Conservation (phyloP, 2,329 filamentous ascomycete species). For the Ophiocordyceps camponoti-rufipedis region DNA sequence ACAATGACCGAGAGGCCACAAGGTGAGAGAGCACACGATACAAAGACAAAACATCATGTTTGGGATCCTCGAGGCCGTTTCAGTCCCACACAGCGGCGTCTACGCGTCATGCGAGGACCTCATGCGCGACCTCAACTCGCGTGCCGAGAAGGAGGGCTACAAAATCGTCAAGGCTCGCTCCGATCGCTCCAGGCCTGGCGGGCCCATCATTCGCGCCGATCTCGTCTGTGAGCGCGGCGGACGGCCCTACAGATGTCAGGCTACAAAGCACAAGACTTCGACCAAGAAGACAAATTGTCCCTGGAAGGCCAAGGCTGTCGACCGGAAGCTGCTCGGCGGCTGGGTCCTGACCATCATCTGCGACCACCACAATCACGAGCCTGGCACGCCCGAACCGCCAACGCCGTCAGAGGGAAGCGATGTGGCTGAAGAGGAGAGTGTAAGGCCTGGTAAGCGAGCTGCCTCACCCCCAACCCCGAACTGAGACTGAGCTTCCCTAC, state of each 20-base stretch:
- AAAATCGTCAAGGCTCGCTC: constrained; percentile 26
- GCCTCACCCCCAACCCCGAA: neutral
- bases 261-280: constrained; percentile 25
- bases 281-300: constrained; percentile 27
- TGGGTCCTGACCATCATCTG: constrained; percentile 26
- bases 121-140: constrained; percentile 19
- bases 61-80: constrained; percentile 21
- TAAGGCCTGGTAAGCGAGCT: constrained; percentile 3
- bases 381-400: constrained; percentile 23
- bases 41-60: constrained; percentile 16
- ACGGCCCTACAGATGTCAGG: constrained; percentile 22
- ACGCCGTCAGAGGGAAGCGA: constrained; percentile 15
- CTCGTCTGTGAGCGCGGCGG: constrained; percentile 26
- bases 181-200: constrained; percentile 21
- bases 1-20: neutral
- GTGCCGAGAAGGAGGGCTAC: constrained; percentile 25
- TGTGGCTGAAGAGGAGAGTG: constrained; percentile 9
- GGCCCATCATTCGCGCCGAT: constrained; percentile 23
- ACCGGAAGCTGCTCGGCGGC: constrained; percentile 22
- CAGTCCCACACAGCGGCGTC: constrained; percentile 16
- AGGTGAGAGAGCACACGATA: neutral
- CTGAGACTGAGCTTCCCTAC: constrained; percentile 1
- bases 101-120: constrained; percentile 23
- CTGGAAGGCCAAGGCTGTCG: constrained; percentile 26
- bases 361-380: constrained; percentile 25